Conservation (phyloP, 306 rosid genomes). For the Abrus precatorius region DNA sequence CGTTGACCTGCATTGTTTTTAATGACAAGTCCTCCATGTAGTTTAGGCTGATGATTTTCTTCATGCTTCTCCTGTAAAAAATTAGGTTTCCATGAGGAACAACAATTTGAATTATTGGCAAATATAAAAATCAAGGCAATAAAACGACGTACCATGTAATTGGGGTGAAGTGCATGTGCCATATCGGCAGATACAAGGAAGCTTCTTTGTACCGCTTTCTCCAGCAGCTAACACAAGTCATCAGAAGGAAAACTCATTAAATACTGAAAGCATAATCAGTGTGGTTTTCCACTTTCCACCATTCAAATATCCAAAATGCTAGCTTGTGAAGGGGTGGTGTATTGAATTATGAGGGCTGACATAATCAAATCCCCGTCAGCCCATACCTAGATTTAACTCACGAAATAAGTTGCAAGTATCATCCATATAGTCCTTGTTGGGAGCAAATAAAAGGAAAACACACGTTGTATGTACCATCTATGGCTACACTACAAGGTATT, state of each 20-base stretch:
- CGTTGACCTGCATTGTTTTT: conserved; percentile 90
- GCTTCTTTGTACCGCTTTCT: conserved; percentile 76
- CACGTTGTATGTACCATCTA: too few species aligned
- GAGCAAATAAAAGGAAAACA: too few species aligned
- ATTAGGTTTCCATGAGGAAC: conserved; percentile 37
- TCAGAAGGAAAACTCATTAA: conserved; percentile 24
- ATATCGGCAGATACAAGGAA: conserved; percentile 94
- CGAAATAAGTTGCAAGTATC: conserved; percentile 3
- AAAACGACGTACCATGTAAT: conserved; percentile 70
- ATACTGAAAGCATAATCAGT: conserved; percentile 21
- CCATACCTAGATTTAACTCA: conserved; percentile 28
- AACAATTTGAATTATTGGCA: conserved; percentile 25
- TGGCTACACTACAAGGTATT: too few species aligned
- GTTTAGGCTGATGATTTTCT: conserved; percentile 90
- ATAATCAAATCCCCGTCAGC: not conserved
- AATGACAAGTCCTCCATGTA: conserved; percentile 96
- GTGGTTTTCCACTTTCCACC: conserved; percentile 18
- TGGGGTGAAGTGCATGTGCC: conserved; percentile 97
- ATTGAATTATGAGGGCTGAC: conserved; percentile 9
- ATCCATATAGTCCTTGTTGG: not conserved
- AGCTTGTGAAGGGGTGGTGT: conserved; percentile 4
- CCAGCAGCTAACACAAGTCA: conserved; percentile 66
- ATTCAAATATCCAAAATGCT: conserved; percentile 2
- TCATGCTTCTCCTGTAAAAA: conserved; percentile 85
- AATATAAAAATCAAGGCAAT: conserved; percentile 19